phyloP scores from a whole-genome alignment of 108 stramenopile genomes.

The Pseudonitzschia pungens region DNA sequence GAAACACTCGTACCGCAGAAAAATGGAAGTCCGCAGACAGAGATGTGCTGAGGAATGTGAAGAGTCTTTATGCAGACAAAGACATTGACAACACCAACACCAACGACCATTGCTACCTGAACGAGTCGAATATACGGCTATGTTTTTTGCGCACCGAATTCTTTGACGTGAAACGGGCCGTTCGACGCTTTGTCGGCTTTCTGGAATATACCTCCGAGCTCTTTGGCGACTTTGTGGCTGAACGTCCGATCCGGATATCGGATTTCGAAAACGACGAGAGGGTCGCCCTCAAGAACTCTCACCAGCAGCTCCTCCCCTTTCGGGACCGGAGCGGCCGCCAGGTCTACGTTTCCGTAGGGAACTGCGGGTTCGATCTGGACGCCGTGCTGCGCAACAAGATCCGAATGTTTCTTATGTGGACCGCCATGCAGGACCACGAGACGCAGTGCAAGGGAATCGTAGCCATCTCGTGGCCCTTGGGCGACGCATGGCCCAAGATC shows the following conservation, averaged over 20 bases:
- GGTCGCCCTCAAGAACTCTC: background rate
- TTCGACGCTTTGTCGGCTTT: slow-evolving; percentile 26
- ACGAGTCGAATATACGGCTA: slow-evolving; percentile 29
- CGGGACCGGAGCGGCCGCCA: slow-evolving; percentile 14
- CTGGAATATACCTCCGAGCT: slow-evolving; percentile 40
- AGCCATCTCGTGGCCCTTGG: background rate
- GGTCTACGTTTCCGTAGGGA: background rate
- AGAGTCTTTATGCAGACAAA: background rate
- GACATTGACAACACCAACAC: background rate
- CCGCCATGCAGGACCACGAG: background rate
- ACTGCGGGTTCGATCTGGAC: background rate
- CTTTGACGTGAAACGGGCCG: slow-evolving; percentile 35
- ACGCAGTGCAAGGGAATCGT: slow-evolving; percentile 2
- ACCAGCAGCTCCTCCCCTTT: slow-evolving; percentile 9
- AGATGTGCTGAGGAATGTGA: background rate
- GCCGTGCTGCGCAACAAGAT: background rate
- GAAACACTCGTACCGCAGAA: no score
- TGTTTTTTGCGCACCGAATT: slow-evolving; percentile 35
- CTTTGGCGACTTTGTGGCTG: slow-evolving; percentile 33
- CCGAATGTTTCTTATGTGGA: background rate
- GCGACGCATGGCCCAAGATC: background rate
- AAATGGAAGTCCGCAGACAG: no score
- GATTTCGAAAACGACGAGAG: background rate
- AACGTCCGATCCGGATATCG: background rate
- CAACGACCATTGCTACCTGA: background rate